A percentile compares a stretch with the other conserved stretches of the same genome.
These are phyloP conservation scores for Croton setiger DNA, from an alignment of 441 rosid species.

Conservation along the genomic window DNA sequence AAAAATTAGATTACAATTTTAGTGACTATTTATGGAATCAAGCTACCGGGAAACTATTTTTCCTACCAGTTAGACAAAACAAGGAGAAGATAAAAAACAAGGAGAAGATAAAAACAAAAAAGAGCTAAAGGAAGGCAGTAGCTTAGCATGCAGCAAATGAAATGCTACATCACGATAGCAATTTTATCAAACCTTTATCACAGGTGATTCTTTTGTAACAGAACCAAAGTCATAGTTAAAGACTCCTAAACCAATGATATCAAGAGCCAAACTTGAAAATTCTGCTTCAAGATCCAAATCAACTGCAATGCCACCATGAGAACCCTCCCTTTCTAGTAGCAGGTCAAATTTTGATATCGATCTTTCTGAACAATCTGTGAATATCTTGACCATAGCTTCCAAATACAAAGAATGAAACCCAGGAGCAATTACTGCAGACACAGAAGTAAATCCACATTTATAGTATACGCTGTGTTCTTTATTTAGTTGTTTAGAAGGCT, in stretches of 20 bases:
- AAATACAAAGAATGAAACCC: constrained; percentile 79
- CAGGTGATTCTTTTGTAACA: constrained; percentile 90
- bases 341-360: constrained; percentile 67
- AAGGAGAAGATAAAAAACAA: background rate
- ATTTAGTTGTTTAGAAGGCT: too few species aligned
- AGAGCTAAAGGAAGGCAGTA: background rate
- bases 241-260: constrained; percentile 90
- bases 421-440: constrained; percentile 78
- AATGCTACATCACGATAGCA: constrained; percentile 12
- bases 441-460: constrained; percentile 10
- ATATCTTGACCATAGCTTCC: constrained; percentile 88
- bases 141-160: constrained; percentile 4
- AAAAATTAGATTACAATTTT: background rate
- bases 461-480: constrained; percentile 3
- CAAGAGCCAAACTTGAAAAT: constrained; percentile 91
- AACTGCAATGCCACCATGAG: constrained; percentile 38
- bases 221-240: constrained; percentile 95
- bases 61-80: background rate
- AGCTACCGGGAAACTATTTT: background rate
- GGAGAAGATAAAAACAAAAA: background rate
- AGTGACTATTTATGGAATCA: background rate
- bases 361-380: constrained; percentile 77
- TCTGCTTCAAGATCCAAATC: constrained; percentile 95
- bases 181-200: constrained; percentile 62
- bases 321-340: constrained; percentile 44